These are phyloP conservation scores for Kwoniella shivajii DNA, from an alignment of 1,284 basidiomycete species.

Conservation along the genomic window DNA sequence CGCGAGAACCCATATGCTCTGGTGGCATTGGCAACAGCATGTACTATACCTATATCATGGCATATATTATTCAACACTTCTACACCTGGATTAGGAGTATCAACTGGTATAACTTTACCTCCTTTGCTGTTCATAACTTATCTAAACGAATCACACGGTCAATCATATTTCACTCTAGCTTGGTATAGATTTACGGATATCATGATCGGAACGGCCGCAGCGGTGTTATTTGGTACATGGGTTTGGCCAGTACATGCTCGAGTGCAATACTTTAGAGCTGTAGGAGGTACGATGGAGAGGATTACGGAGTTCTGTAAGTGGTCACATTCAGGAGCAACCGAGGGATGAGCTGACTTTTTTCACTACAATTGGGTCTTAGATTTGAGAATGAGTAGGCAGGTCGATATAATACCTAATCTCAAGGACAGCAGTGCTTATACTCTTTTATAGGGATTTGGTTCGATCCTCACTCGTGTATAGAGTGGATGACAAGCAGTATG, in stretches of 20 bases:
- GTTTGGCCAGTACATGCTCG: conserved; percentile 54
- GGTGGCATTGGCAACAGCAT: conserved; percentile 50
- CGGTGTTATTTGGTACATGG: conserved; percentile 46
- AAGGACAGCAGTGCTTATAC: not conserved
- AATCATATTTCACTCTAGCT: conserved; percentile 36
- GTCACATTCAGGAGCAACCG: no score
- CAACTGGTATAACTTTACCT: conserved; percentile 54
- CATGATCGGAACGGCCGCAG: conserved; percentile 51
- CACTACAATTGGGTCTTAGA: conserved; percentile 26
- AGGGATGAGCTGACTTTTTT: not conserved
- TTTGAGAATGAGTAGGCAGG: conserved; percentile 45
- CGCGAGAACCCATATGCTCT: conserved; percentile 54
- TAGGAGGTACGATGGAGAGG: conserved; percentile 45
- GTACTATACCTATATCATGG: conserved; percentile 51
- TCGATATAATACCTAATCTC: not conserved
- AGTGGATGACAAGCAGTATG: conserved; percentile 41
- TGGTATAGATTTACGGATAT: conserved; percentile 51
- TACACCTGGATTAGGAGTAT: conserved; percentile 47
- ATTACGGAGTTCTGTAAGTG: conserved; percentile 50
- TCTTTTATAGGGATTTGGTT: conserved; percentile 35
- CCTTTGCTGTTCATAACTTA: conserved; percentile 55
- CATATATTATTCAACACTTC: conserved; percentile 44
- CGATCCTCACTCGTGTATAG: conserved; percentile 48
- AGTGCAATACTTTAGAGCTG: conserved; percentile 51
- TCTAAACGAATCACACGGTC: conserved; percentile 32